Conservation (phyloP, 257 asterid species). For the Solanum rostratum region DNA sequence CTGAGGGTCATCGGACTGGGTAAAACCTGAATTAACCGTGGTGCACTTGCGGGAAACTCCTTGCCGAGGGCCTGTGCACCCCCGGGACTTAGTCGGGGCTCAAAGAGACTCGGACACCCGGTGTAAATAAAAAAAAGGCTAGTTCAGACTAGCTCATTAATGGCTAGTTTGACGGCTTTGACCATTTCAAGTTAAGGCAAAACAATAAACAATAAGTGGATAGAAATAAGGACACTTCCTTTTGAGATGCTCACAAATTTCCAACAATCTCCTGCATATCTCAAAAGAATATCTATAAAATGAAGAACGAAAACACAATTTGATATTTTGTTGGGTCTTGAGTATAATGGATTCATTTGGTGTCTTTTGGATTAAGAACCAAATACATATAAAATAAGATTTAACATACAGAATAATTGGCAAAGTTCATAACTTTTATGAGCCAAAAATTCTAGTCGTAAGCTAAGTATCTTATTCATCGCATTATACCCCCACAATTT, state of each 20-base stretch:
- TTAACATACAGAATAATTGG: not conserved
- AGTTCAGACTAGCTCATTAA: no score
- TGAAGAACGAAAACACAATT: not conserved
- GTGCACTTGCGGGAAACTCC: no score
- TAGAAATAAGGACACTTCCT: not conserved
- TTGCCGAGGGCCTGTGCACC: no score
- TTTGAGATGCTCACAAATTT: not conserved
- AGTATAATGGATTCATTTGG: not conserved
- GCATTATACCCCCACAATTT: not conserved
- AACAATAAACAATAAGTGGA: not conserved
- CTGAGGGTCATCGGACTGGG: no score
- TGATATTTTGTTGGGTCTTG: not conserved
- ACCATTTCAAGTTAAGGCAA: not conserved
- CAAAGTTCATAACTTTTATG: not conserved
- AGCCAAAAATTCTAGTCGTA: not conserved
- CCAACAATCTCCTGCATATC: not conserved
- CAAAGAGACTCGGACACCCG: no score
- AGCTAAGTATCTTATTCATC: not conserved
- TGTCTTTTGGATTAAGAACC: not conserved
- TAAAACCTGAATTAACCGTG: no score
- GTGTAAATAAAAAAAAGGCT: no score
- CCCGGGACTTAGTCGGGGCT: no score
- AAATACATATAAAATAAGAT: not conserved
- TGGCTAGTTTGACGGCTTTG: no score
- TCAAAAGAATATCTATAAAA: not conserved